Evolutionary conservation across 1,284 basidiomycete genomes (phyloP), one percentile per base, ranked within the genome.

Genomic region (Porogramme epimiltina): DNA sequence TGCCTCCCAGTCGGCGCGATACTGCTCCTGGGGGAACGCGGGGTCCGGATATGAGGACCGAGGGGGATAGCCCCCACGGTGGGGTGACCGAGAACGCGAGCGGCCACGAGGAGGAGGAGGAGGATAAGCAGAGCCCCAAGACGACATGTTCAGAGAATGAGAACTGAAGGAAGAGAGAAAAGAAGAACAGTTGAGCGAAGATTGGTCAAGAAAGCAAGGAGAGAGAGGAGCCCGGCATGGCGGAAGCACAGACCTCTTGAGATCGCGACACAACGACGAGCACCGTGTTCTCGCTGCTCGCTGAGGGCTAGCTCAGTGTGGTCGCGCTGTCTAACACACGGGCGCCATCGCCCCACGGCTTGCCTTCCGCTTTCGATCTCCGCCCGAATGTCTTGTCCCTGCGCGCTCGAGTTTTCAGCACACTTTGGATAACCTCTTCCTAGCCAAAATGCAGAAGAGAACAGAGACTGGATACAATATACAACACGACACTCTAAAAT

Each of bases 161-260:
- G 74, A 74, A 73, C 78, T 79, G 77, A 80, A 75, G 80, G 83
- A 74, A 73, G 75, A 77, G 74, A 81, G 76, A 82, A 70, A 79
- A 82, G 77, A 80, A 75, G 79, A 81, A 70, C 75, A 71, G 74
- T 73, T 74, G 75, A 72, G 80, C 78, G 79, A 82, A 55, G 63
- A 66, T 60, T 68, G 67, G 63, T 65, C 64, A 85, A 85, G 78
- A 87, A 79, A 81, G 82, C 76, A 60, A 70, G 71, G 65, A 71
- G 70, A 75, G 73, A 77, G 75, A 75, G 75, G 78, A 81, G 85
- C 80, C 83, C 85, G 84, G 85, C 88, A 91, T 90, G 81, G 83
- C 81, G 72, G 81, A 85, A 85, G 84, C 80, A 91, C 89, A 88
- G 88, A 91, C 88, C 89, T 91, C 87, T 73, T 75, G 78, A 76